Evolutionary conservation across 768 basidiomycete genomes (phyloP).

Genomic region (Suillus subalutaceus): DNA sequence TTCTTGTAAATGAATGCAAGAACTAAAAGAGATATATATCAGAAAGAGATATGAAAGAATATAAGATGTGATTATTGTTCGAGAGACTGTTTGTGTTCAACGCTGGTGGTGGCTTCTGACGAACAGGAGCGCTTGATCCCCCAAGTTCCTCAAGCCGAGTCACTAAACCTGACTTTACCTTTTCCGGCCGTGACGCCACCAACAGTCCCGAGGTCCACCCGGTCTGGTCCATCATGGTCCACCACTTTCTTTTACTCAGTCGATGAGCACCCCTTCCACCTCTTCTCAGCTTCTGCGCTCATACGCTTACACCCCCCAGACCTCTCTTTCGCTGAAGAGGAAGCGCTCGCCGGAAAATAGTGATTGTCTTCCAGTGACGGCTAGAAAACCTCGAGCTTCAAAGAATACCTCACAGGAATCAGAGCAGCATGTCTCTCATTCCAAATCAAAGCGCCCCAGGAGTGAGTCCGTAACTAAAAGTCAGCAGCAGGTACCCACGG

Average conservation of each 20-base stretch:
- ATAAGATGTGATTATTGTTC: constrained; percentile 7
- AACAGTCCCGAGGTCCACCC: neutral
- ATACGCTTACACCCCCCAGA: constrained; percentile 23
- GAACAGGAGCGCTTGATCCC: constrained; percentile 3
- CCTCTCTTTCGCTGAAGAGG: neutral
- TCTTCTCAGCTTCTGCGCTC: constrained; percentile 15
- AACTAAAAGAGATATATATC: constrained; percentile 15
- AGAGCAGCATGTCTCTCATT: constrained; percentile 3
- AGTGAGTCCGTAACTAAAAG: neutral
- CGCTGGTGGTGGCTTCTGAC: constrained; percentile 1
- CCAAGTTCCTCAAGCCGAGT: neutral
- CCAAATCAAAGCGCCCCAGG: neutral
- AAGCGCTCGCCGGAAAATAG: neutral
- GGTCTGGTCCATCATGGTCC: neutral
- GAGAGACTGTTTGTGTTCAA: neutral
- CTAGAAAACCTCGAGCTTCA: constrained; percentile 5
- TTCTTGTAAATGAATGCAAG: constrained; percentile 38
- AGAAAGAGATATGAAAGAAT: constrained; percentile 5
- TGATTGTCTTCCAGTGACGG: neutral
- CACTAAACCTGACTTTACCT: constrained; percentile 1
- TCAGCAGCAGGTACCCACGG: neutral
- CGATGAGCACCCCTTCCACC: neutral
- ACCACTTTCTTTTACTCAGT: neutral
- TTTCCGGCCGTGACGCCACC: constrained; percentile 1
- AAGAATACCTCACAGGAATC: constrained; percentile 8